Evolutionary conservation across 306 rosid genomes (phyloP), one percentile per base, ranked within the genome.

Genomic region (Ochetophila trinervis): DNA sequence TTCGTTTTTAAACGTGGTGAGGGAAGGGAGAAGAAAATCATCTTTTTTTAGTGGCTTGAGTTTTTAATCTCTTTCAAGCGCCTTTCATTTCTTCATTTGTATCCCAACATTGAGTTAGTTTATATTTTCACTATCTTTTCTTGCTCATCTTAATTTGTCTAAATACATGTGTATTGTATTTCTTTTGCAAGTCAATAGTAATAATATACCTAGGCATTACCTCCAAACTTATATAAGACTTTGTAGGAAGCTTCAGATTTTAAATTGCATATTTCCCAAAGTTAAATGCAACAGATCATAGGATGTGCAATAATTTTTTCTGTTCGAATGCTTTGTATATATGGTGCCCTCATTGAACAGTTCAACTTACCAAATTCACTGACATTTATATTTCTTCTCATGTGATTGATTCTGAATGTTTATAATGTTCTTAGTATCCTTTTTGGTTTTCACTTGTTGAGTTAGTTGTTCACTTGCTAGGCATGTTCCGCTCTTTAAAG

Each of bases 211-310:
- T 47, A 83, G 71, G 82, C 99, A 94, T 80, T 94, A 88, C 84
- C 89, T 94, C 66, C 99, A 96, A 45, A 90, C 95, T 8, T 63
- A 88, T 77, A 35, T 94, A 62, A 88, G 99, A 70, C 97, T 84
- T 35, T 94, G 99, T 77, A 97, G 99, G 79, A 94, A 94, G 86
- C 97, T 94, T 70, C 97, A 94, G 86, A 94, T 86, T 96, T 79
- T 94, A 80, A 97, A 94, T 76, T 91, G 99, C 60, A 37, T 94
- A 68, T 81, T 94, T 70, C 99, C 99, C 36, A 94, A 94, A 94
- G 76, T 74, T 94, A 73, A 94, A 94, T 79, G 99, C 95, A 10
- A 80, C 97, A 50, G 99, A 94, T 85, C 99, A 94, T 78, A 88
- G 99, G 91, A 96, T 94, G 88, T 74, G 86, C 15, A 67, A 58